Conservation (phyloP, 345 rosid species). For the Luvunga scandens region DNA sequence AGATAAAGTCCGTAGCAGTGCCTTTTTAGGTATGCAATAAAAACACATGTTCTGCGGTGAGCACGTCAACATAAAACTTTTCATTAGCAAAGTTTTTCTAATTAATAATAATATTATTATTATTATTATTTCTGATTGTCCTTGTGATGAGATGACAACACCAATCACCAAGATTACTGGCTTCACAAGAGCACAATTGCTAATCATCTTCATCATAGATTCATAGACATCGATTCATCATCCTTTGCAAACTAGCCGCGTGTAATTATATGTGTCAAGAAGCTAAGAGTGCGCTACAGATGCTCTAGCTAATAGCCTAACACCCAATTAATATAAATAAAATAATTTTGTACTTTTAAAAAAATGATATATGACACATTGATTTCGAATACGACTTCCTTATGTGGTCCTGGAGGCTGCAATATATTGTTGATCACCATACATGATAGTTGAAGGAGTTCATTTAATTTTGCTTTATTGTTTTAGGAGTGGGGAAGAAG, state of each 20-base stretch:
- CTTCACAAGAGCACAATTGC: background rate
- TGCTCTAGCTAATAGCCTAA: background rate
- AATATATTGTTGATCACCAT: background rate
- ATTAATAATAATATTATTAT: too few relatives aligned
- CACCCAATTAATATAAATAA: too few relatives aligned
- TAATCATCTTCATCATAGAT: background rate
- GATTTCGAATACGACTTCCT: background rate
- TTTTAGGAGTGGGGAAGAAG: background rate
- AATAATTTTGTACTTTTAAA: too few relatives aligned
- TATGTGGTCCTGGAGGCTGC: background rate
- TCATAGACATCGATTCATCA: too few relatives aligned
- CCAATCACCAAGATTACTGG: background rate
- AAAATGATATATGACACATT: too few relatives aligned
- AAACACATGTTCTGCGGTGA: too few relatives aligned
- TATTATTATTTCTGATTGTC: too few relatives aligned
- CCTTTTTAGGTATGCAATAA: too few relatives aligned
- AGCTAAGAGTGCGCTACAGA: background rate
- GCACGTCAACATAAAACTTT: too few relatives aligned
- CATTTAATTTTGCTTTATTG: background rate
- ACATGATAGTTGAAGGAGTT: background rate
- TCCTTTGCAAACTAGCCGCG: background rate
- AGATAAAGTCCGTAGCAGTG: too few relatives aligned
- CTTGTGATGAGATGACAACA: too few relatives aligned
- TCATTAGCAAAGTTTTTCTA: too few relatives aligned
- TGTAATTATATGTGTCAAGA: background rate